Evolutionary conservation across 2,329 filamentous ascomycete species (phyloP).

Genomic region (Aspergillus awamori): DNA sequence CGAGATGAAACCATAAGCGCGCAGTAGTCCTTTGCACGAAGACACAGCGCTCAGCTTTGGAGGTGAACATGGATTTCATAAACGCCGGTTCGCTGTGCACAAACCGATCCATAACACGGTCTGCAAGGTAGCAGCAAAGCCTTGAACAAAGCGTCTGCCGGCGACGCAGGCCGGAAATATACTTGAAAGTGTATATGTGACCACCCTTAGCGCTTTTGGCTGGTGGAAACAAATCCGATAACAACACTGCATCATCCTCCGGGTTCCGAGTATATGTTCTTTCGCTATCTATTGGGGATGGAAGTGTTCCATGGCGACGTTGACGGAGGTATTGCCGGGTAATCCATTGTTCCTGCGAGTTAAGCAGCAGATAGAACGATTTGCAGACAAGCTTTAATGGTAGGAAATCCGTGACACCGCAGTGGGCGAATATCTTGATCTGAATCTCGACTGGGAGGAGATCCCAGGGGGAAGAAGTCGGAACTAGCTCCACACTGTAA

Average conservation of each 20-base stretch:
- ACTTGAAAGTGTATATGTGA: conserved; percentile 46
- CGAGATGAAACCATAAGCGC: conserved; percentile 43
- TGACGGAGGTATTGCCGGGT: conserved; percentile 46
- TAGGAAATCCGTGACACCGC: conserved; percentile 41
- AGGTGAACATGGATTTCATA: conserved; percentile 36
- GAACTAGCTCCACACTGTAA: conserved; percentile 27
- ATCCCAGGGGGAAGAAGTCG: conserved; percentile 42
- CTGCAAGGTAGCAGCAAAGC: conserved; percentile 45
- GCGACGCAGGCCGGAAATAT: conserved; percentile 41
- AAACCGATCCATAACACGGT: conserved; percentile 46
- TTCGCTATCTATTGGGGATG: conserved; percentile 40
- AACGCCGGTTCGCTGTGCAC: conserved; percentile 34
- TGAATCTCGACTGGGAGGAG: conserved; percentile 46
- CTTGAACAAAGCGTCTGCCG: conserved; percentile 44
- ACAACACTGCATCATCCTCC: conserved; percentile 47
- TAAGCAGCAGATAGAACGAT: conserved; percentile 41
- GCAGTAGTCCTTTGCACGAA: conserved; percentile 38
- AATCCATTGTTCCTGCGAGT: conserved; percentile 43
- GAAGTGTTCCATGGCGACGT: conserved; percentile 47
- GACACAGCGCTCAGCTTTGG: conserved; percentile 37
- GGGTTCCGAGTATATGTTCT: conserved; percentile 45
- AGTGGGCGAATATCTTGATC: conserved; percentile 45
- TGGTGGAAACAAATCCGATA: conserved; percentile 48
- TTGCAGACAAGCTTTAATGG: conserved; percentile 44
- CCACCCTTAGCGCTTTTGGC: conserved; percentile 39